Evolutionary conservation across 1,284 basidiomycete species (phyloP), one percentile per base, ranked within the genome.

Genomic region (Apiotrichum sp.): DNA sequence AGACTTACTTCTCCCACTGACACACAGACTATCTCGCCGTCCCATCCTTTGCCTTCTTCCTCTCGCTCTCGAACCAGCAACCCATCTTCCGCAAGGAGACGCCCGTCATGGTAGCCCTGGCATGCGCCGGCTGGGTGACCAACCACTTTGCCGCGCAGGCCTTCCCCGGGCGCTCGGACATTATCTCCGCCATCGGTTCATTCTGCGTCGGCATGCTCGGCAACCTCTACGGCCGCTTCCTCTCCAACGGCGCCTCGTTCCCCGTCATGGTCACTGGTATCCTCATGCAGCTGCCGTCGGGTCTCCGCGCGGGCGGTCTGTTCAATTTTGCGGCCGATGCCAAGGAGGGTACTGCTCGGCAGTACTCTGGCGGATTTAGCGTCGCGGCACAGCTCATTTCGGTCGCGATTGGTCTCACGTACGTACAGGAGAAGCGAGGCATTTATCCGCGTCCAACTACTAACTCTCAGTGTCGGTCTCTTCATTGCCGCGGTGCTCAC

Each of bases 231-330:
- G 88, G 87, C 9, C 83, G 88, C 43, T 82, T 92, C 73, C 29
- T 60, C 38, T 43, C 52, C 36, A 53, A 58, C 47, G 72, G 73
- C 33, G 69, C 70, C 2, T 67, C 64, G 46, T 77, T 77, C 69
- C 72, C 73, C 6, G 75, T 77, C 56, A 77, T 70, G 44, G 68
- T 70, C 35, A 87, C 85, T 0, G 88, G 88, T 47, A 88, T 93
- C 55, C 78, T 93, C 14, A 88, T 92, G 76, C 90, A 93, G 77
- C 81, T 93, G 1, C 91, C 89, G 0, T 88, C 87, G 10, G 91
- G 57, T 89, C 53, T 80, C 93, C 32, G 41, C n/a, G 46, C 47
- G 45, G 35, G 51, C 53, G 50, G 58, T 35, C 10, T 54, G 53
- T 35, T 55, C 54, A 45, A 58, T 35, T 47, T 47, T 40, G 46